A percentile compares a stretch with the other conserved stretches of the same genome.
Evolutionary conservation across 2,329 filamentous ascomycete genomes (phyloP).

Genomic region (Beauveria sp.): DNA sequence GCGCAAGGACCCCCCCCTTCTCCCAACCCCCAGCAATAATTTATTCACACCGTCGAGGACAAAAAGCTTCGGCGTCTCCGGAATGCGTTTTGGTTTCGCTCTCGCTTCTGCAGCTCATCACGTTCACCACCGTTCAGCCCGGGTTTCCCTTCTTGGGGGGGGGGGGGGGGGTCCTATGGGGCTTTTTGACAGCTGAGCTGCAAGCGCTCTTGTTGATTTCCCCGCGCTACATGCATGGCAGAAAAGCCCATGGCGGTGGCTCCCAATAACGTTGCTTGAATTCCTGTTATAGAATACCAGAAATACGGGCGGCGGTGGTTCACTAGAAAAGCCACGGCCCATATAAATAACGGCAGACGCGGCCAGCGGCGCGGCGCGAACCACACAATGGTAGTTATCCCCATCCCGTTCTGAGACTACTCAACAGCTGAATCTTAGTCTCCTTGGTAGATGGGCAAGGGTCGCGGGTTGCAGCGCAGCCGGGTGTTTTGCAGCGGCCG

Average conservation of each 20-base stretch:
- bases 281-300: too few species aligned
- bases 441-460: neutral
- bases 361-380: slow-evolving; percentile 9
- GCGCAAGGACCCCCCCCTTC: neutral
- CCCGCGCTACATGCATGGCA: neutral
- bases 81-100: neutral
- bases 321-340: slow-evolving; percentile 4
- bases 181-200: too few species aligned
- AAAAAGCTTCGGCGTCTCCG: neutral
- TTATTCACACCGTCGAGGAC: neutral
- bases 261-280: neutral
- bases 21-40: neutral
- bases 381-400: neutral
- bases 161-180: neutral
- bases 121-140: neutral
- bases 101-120: neutral
- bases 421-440: neutral
- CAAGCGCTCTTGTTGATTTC: neutral
- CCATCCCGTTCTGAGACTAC: neutral
- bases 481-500: too few species aligned
- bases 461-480: too few species aligned
- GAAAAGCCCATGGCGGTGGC: neutral
- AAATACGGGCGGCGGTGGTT: neutral
- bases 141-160: neutral
- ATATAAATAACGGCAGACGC: slow-evolving; percentile 11